phyloP scores from a whole-genome alignment of 1,284 basidiomycete species.

The Trametes polyzona region DNA sequence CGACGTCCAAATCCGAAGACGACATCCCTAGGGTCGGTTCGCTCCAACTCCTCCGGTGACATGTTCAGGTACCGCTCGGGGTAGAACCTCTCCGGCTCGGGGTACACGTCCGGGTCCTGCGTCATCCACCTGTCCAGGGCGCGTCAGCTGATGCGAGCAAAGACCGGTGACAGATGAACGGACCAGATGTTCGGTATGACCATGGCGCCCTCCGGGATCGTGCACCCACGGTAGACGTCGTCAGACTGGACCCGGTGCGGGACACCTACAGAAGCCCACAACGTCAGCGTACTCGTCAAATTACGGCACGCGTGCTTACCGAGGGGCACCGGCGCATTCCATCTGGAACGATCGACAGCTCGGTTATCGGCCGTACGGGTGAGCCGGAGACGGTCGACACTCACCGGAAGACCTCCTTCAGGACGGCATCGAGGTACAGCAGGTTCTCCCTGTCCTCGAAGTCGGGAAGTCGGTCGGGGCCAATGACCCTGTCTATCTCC shows the following conservation, averaged over 20 bases:
- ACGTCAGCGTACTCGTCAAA: not conserved
- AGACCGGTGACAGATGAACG: not conserved
- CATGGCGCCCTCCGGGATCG: conserved; percentile 28
- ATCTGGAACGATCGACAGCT: conserved; percentile 14
- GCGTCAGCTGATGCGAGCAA: not conserved
- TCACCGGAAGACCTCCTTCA: conserved; percentile 35
- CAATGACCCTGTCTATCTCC: conserved; percentile 39
- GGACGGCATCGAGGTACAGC: conserved; percentile 40
- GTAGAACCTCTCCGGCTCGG: conserved; percentile 27
- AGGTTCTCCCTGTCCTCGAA: conserved; percentile 37
- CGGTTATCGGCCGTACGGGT: not conserved
- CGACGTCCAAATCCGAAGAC: conserved; percentile 33
- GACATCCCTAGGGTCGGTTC: conserved; percentile 24
- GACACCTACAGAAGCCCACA: conserved; percentile 20
- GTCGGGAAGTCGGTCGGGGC: conserved; percentile 35
- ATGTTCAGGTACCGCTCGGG: conserved; percentile 28
- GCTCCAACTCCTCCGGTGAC: conserved; percentile 14
- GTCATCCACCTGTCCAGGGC: conserved; percentile 28
- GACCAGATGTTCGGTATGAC: conserved; percentile 34
- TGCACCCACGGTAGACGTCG: conserved; percentile 29
- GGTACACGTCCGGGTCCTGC: conserved; percentile 22
- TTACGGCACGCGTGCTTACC: conserved; percentile 14
- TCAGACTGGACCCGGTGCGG: conserved; percentile 26
- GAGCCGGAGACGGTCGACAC: not conserved
- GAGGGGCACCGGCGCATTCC: conserved; percentile 28